Evolutionary conservation across 805 yeast genomes (phyloP).

Genomic region (Monosporozyma yasuniensis): DNA sequence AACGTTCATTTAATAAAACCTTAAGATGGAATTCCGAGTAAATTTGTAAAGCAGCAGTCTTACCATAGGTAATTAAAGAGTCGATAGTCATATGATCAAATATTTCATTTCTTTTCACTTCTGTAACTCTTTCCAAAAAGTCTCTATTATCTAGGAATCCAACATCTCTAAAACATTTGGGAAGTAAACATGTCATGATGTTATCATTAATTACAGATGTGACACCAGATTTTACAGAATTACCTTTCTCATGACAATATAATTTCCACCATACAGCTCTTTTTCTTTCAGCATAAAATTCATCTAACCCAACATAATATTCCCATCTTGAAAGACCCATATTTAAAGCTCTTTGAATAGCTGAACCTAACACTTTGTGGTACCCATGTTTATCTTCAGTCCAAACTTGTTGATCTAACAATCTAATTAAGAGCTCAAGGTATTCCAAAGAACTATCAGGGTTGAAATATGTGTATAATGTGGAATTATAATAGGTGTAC

Average conservation of each 20-base stretch:
- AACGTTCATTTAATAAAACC: conserved; percentile 20
- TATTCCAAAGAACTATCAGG: conserved; percentile 14
- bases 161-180: conserved; percentile 17
- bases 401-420: conserved; percentile 22
- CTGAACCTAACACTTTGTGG: conserved; percentile 17
- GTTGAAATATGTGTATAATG: conserved; percentile 14
- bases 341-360: conserved; percentile 17
- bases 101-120: conserved; percentile 4
- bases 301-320: conserved; percentile 27
- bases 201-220: conserved; percentile 18
- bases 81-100: conserved; percentile 13
- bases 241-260: conserved; percentile 19
- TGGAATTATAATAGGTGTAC: conserved; percentile 20
- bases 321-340: conserved; percentile 30
- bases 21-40: conserved; percentile 14
- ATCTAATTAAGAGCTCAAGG: conserved; percentile 20
- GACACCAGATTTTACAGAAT: conserved; percentile 11
- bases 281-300: conserved; percentile 23
- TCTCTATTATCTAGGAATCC: conserved; percentile 18
- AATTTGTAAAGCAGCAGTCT: conserved; percentile 13
- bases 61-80: conserved; percentile 15
- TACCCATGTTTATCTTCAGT: conserved; percentile 18
- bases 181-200: conserved; percentile 20
- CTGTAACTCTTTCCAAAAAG: conserved; percentile 13
- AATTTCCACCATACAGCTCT: conserved; percentile 27